These are phyloP conservation scores for Simplicillium aogashimaense DNA, from an alignment of 2,329 filamentous ascomycete genomes.

Conservation along the genomic window DNA sequence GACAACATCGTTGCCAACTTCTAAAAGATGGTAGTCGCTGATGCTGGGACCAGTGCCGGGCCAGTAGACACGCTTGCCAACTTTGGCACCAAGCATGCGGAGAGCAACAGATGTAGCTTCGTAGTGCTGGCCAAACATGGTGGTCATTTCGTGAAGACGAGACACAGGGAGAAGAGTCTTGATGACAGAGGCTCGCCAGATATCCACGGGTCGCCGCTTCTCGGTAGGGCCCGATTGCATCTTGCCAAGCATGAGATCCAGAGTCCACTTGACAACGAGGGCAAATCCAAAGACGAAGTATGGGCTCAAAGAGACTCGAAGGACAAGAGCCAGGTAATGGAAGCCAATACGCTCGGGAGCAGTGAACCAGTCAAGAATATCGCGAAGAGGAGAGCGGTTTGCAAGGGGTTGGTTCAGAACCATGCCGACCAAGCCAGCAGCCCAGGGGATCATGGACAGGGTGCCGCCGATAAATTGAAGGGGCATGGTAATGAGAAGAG, in stretches of 20 bases:
- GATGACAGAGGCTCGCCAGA: conserved; percentile 33
- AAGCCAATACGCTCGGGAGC: conserved; percentile 32
- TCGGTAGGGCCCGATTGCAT: conserved; percentile 20
- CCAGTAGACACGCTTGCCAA: conserved; percentile 46
- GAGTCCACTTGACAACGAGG: conserved; percentile 25
- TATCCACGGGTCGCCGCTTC: conserved; percentile 23
- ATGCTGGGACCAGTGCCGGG: conserved; percentile 39
- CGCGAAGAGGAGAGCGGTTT: conserved; percentile 23
- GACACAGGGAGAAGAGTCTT: conserved; percentile 31
- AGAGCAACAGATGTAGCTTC: conserved; percentile 41
- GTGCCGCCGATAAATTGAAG: conserved; percentile 27
- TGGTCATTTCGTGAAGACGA: conserved; percentile 35
- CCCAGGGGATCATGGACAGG: conserved; percentile 28
- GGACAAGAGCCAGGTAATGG: conserved; percentile 37
- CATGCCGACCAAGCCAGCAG: conserved; percentile 32
- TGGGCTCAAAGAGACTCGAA: conserved; percentile 29
- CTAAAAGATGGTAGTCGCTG: conserved; percentile 35
- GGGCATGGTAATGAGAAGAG: conserved; percentile 30
- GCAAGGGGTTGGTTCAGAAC: conserved; percentile 25
- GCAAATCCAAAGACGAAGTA: conserved; percentile 33
- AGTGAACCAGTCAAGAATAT: conserved; percentile 39
- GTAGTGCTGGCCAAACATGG: conserved; percentile 44
- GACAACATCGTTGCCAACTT: conserved; percentile 49
- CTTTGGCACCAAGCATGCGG: conserved; percentile 34
- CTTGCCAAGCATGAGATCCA: conserved; percentile 29